Conservation (phyloP, 495 filamentous ascomycete genomes). For the Daldinia decipiens region DNA sequence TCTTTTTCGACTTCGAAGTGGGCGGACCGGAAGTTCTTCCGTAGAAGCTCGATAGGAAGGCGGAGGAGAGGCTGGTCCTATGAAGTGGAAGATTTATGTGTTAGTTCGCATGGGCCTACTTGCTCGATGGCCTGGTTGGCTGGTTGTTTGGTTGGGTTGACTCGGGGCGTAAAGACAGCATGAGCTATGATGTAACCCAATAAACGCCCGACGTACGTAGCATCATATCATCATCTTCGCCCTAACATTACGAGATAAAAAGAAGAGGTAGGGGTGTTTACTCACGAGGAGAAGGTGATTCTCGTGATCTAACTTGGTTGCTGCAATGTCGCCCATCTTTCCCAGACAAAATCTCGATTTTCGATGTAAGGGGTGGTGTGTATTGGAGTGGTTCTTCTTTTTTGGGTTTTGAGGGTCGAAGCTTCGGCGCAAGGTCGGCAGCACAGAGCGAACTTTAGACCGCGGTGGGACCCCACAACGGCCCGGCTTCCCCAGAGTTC, state of each 20-base stretch:
- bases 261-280: not conserved
- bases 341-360: not conserved
- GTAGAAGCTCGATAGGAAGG: conserved; percentile 87
- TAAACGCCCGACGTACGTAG: not conserved
- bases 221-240: not conserved
- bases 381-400: too few relatives aligned
- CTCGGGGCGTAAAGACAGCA: not conserved
- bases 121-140: not conserved
- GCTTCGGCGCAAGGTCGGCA: conserved; percentile 30
- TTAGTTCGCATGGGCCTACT: not conserved
- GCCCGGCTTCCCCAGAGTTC: conserved; percentile 34
- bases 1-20: conserved; percentile 86
- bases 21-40: conserved; percentile 90
- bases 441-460: too few relatives aligned
- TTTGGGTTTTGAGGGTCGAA: not conserved
- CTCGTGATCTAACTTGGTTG: conserved; percentile 58
- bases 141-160: not conserved
- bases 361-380: conserved; percentile 1
- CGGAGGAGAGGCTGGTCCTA: conserved; percentile 96
- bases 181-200: conserved; percentile 10
- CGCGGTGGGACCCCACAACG: conserved; percentile 24
- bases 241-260: not conserved
- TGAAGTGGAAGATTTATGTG: not conserved
- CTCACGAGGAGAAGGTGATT: conserved; percentile 61
- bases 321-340: conserved; percentile 57